Base-by-base conservation (phyloP, 768 basidiomycete species). In the Pulveroboletus sp. region DNA sequence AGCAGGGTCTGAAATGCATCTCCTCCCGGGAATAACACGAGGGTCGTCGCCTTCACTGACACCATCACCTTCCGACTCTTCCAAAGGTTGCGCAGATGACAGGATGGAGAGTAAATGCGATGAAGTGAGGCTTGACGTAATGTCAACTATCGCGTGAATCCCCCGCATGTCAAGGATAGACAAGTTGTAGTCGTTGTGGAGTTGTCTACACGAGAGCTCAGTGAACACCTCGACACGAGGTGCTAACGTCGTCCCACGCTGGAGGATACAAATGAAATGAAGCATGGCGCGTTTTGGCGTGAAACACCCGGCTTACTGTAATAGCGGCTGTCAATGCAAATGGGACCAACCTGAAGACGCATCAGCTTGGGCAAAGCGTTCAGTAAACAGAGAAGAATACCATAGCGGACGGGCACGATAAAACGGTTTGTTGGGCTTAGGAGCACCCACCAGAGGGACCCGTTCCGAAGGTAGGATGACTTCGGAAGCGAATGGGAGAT, bases 171-270 rank as follows among this genome's bases (percentile, higher is more conserved):
- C 37, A 27, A 42, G 40, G 29, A 22, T 22, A 39, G 48, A 39
- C 20, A 63, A 68, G 54, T 80, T 73, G 64, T 76, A 74, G 23
- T 69, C 63, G 20, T 70, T 68, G 54, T 78, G 76, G 27, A 85
- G 56, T 5, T 74, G 73, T 42, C 81, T 75, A 66, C 89, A 90
- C 4, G 89, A 82, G 44, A 91, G 79, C 43, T 83, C 80, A 37
- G 82, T 88, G 72, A 83, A 89, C 24, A 91, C 84, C 64, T 88
- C 83, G 39, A 91, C 84, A 48, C 87, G 80, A 11, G 87, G 83
- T 31, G 86, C 82, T 65, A 86, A 73, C 1, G 87, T 89, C 70
- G 90, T 82, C 29, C 88, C 87, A 22, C 88, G 84, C 89, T 90
- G 54, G 7, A 54, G 55, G 53, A 54, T 45, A 51, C 35, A 43